Conservation (phyloP, 1,284 basidiomycete species). For the Irpex sp. region DNA sequence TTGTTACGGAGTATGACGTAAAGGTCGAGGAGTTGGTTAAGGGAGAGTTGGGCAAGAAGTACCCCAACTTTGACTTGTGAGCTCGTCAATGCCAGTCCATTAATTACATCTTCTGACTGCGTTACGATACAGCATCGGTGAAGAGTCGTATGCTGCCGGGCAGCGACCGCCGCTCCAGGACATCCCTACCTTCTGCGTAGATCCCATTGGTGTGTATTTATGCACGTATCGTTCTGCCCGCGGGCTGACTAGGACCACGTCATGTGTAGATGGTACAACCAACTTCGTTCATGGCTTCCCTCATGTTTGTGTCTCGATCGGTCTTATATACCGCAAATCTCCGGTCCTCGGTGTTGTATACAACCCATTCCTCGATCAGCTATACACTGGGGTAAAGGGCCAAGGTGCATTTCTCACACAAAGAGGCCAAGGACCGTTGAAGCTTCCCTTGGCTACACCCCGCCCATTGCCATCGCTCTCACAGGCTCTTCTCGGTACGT, state of each 20-base stretch:
- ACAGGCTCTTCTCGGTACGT: slow-evolving; percentile 72
- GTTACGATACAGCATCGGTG: slow-evolving; percentile 73
- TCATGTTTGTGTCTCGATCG: slow-evolving; percentile 88
- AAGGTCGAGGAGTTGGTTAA: slow-evolving; percentile 87
- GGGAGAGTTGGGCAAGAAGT: slow-evolving; percentile 60
- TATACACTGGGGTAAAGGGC: slow-evolving; percentile 80
- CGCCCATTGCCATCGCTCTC: slow-evolving; percentile 73
- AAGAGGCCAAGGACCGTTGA: slow-evolving; percentile 51
- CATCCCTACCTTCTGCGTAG: slow-evolving; percentile 90
- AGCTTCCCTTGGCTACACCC: slow-evolving; percentile 66
- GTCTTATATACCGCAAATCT: slow-evolving; percentile 77
- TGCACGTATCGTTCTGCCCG: too few relatives aligned
- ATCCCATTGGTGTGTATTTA: slow-evolving; percentile 66
- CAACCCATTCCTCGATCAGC: slow-evolving; percentile 88
- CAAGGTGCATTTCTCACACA: slow-evolving; percentile 77
- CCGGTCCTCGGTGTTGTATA: slow-evolving; percentile 89
- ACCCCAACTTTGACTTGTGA: slow-evolving; percentile 83
- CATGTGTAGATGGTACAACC: slow-evolving; percentile 76
- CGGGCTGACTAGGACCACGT: neutral
- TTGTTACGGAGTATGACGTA: slow-evolving; percentile 98
- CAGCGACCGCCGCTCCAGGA: slow-evolving; percentile 72
- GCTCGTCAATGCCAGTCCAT: slow-evolving; percentile 27
- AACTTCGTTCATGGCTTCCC: slow-evolving; percentile 95
- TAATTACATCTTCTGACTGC: neutral
- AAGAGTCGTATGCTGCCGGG: slow-evolving; percentile 82